Evolutionary conservation across 2,329 filamentous ascomycete genomes (phyloP).

Genomic region (Fusarium sublunatum): DNA sequence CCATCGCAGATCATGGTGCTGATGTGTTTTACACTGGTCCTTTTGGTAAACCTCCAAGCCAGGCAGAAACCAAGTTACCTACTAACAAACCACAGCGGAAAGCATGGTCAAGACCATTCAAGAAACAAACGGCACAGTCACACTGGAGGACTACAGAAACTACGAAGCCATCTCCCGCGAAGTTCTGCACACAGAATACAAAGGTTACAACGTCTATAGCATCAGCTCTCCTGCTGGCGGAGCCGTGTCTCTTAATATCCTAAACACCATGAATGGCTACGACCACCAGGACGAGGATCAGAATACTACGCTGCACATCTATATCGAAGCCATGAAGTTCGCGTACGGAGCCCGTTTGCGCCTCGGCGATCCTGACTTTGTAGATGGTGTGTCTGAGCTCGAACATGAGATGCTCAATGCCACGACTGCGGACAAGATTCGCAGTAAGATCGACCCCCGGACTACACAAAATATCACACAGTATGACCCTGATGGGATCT

Average conservation of each 20-base stretch:
- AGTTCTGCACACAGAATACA: slow-evolving; percentile 73
- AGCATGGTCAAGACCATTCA: slow-evolving; percentile 77
- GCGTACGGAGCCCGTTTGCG: slow-evolving; percentile 83
- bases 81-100: slow-evolving; percentile 64
- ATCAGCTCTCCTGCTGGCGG: slow-evolving; percentile 83
- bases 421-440: slow-evolving; percentile 68
- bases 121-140: slow-evolving; percentile 83
- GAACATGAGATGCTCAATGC: slow-evolving; percentile 75
- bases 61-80: background rate
- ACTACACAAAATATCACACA: slow-evolving; percentile 76
- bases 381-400: slow-evolving; percentile 70
- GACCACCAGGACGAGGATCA: slow-evolving; percentile 61
- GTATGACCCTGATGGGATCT: slow-evolving; percentile 77
- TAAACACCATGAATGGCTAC: slow-evolving; percentile 88
- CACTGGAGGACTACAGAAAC: slow-evolving; percentile 76
- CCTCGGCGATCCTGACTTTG: slow-evolving; percentile 84
- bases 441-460: slow-evolving; percentile 75
- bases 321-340: slow-evolving; percentile 91
- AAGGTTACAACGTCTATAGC: slow-evolving; percentile 76
- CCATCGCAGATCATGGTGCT: slow-evolving; percentile 77
- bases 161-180: slow-evolving; percentile 76
- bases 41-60: slow-evolving; percentile 58
- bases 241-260: slow-evolving; percentile 75
- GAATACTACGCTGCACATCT: slow-evolving; percentile 81
- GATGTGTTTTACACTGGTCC: slow-evolving; percentile 80